Percentiles rank a stretch among this genome's conserved stretches.
Conservation (phyloP, 108 stramenopile genomes). For the Pseudonitzschia pungens region DNA sequence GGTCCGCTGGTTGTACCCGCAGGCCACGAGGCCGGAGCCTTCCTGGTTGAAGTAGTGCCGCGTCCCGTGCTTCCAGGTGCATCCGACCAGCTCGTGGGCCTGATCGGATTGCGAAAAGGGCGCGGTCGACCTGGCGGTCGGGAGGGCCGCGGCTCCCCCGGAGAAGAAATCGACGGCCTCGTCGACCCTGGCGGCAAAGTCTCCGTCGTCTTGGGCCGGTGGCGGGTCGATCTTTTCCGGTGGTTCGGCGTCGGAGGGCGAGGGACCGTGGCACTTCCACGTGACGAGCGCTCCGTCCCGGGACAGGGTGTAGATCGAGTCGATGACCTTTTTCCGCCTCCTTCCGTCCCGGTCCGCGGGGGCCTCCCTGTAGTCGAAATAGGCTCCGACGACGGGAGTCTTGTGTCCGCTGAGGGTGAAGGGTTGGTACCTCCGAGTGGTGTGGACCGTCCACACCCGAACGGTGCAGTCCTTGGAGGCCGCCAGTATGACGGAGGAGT, state of each 20-base stretch:
- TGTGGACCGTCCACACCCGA: conserved; percentile 87
- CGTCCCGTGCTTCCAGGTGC: conserved; percentile 55
- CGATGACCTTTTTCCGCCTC: conserved; percentile 38
- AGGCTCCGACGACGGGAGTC: conserved; percentile 70
- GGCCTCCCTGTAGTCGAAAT: conserved; percentile 50
- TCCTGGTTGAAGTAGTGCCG: conserved; percentile 87
- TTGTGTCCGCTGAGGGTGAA: conserved; percentile 86
- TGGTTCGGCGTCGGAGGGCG: not conserved
- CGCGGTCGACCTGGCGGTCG: not conserved
- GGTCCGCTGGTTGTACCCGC: conserved; percentile 48
- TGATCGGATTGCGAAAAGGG: conserved; percentile 29
- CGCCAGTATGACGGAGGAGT: conserved; percentile 83
- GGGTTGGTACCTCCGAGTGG: conserved; percentile 74
- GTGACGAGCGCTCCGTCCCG: conserved; percentile 91
- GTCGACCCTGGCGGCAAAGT: conserved; percentile 51
- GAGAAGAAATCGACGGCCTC: conserved; percentile 81
- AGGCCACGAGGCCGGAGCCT: conserved; percentile 59
- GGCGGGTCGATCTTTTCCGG: conserved; percentile 38
- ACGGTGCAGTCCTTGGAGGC: conserved; percentile 84
- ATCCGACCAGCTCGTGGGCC: conserved; percentile 63
- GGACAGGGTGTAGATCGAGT: conserved; percentile 77
- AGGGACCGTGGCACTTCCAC: conserved; percentile 55
- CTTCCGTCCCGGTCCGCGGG: conserved; percentile 31
- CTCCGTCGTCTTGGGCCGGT: conserved; percentile 41
- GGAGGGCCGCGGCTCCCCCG: conserved; percentile 33